These are phyloP conservation scores for Pulveroboletus sp. DNA, from an alignment of 768 basidiomycete species.

Conservation along the genomic window DNA sequence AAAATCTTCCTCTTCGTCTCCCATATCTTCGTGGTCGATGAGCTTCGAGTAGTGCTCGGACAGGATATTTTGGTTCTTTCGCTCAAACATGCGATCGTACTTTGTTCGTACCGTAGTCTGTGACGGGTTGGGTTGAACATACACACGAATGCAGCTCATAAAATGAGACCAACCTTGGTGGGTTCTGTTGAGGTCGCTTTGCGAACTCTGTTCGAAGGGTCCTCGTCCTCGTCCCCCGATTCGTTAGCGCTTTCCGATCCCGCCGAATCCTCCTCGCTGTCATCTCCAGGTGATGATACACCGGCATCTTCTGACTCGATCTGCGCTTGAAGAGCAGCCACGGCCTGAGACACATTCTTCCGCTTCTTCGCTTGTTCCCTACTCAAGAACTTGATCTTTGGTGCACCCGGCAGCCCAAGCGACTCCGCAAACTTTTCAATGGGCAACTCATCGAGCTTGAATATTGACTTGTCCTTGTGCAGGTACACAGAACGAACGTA, in stretches of 20 bases:
- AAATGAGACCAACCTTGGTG: slow-evolving; percentile 38
- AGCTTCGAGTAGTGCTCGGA: slow-evolving; percentile 90
- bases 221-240: slow-evolving; percentile 18
- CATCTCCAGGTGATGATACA: slow-evolving; percentile 17
- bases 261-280: slow-evolving; percentile 9
- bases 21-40: slow-evolving; percentile 60
- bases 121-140: not conserved
- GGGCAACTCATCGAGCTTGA: slow-evolving; percentile 82
- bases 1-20: slow-evolving; percentile 71
- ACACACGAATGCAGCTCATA: not conserved
- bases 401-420: slow-evolving; percentile 89
- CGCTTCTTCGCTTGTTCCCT: slow-evolving; percentile 66
- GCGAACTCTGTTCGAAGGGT: not conserved
- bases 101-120: slow-evolving; percentile 72
- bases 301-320: slow-evolving; percentile 20
- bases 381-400: slow-evolving; percentile 87
- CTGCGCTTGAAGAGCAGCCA: slow-evolving; percentile 35
- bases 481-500: slow-evolving; percentile 91
- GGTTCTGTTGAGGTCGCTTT: slow-evolving; percentile 15
- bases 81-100: slow-evolving; percentile 97
- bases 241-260: slow-evolving; percentile 27
- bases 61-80: slow-evolving; percentile 91
- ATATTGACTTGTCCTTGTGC: slow-evolving; percentile 92
- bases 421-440: slow-evolving; percentile 83
- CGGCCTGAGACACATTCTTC: slow-evolving; percentile 67